These are phyloP conservation scores for Plasmodium relictum DNA, from an alignment of 169 alveolate genomes.

Conservation along the genomic window DNA sequence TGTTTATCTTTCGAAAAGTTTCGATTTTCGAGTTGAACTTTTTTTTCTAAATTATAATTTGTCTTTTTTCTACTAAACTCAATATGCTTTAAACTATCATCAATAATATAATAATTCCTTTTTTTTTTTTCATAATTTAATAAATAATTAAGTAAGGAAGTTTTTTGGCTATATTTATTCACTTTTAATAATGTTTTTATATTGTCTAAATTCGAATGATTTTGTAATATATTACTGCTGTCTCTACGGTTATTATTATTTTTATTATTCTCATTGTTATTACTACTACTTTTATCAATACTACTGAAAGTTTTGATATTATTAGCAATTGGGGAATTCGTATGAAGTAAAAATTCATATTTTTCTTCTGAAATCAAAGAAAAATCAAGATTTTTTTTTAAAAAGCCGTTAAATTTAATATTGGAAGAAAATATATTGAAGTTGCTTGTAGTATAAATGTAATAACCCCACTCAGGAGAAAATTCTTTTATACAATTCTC, in stretches of 20 bases:
- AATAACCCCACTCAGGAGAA: conserved; percentile 77
- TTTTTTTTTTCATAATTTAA: conserved; percentile 43
- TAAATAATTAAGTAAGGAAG: conserved; percentile 13
- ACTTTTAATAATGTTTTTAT: not conserved
- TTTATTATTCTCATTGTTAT: not conserved
- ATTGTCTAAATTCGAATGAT: not conserved
- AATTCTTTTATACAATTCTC: conserved; percentile 31
- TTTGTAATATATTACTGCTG: not conserved
- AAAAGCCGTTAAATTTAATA: conserved; percentile 57
- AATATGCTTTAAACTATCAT: conserved; percentile 44
- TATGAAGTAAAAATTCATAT: not conserved
- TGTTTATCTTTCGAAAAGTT: not conserved
- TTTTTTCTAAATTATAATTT: conserved; percentile 45
- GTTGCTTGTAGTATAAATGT: conserved; percentile 64
- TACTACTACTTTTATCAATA: not conserved
- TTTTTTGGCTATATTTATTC: not conserved
- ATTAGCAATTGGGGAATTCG: not conserved
- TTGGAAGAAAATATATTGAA: conserved; percentile 54
- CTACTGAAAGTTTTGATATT: not conserved
- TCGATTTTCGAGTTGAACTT: not conserved
- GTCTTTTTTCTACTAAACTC: conserved; percentile 53
- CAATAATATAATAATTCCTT: conserved; percentile 49
- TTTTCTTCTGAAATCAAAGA: conserved; percentile 5
- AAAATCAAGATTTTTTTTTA: conserved; percentile 30
- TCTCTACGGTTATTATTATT: not conserved